Base-by-base conservation (phyloP, 148 eudicot species). In the Polygonum maritimum region DNA sequence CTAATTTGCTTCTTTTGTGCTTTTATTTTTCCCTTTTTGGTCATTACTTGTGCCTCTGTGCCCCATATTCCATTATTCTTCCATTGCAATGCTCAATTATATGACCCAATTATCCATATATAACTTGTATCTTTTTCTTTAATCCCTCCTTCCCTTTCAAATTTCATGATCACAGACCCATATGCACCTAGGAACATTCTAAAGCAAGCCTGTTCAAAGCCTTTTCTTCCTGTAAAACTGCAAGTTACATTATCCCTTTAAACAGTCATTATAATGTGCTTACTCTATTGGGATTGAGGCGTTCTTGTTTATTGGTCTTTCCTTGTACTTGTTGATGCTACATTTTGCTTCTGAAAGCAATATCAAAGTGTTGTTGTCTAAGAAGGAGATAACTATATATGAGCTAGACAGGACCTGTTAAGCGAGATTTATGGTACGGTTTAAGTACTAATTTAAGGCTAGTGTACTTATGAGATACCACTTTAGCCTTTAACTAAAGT, bases 1-100 rank as follows among this genome's bases (percentile, higher is more conserved):
- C 69, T 63, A 13, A 26, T 63, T 13, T 63, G 38, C 39, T 88
- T 83, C 88, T 88, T 87, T 83, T 81, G 83, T 85, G 87, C 82
- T 89, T 89, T 82, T 80, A 78, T 78, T 87, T 76, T 80, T 80
- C 79, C 81, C 80, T 87, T 89, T 88, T 89, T 81, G 85, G 85
- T 86, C 83, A 60, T 60, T 26, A 31, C 8, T 16, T 60, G 67
- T 16, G 67, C 2, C 67, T 7, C 19, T 60, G 58, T 52, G 36
- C 36, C 67, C 71, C 71, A 21, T 60, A 22, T 67, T 36, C 7
- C 44, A 36, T 67, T 67, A 10, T 14, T 63, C 65, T 19, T 57
- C 63, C 21, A 9, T 57, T 57, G 19, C 31, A 26, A 26, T 26
- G 31, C 31, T 26, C 1, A 57, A 55, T 55, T 1, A 2, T 44